Base-by-base conservation (phyloP, 2,329 filamentous ascomycete genomes). In the Sporothrix phasma region DNA sequence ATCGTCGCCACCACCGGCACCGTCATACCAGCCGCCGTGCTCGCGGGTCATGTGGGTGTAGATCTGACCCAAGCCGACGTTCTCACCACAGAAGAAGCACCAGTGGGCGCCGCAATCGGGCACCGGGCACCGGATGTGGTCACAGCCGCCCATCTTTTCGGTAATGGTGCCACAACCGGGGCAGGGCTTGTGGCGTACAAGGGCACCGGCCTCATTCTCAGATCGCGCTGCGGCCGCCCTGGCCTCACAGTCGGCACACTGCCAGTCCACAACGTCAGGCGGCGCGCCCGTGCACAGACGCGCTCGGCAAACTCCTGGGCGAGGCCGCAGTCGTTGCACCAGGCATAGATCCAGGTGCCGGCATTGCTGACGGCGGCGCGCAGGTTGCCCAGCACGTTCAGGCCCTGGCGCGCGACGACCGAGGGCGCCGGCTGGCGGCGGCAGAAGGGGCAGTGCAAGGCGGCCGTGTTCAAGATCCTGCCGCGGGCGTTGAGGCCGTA, bases 391-490 rank as follows among this genome's bases (percentile, higher is more conserved):
- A 82, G 70, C 1, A 70, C 70, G 3, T 74, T 74, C 61, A 78
- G 73, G 1, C 73, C 72, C 19, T 37, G n/a, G 22, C 67, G 67
- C 0, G 74, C 70, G 1, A 80, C 67, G 1, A 73, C 75, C 61
- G 72, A 72, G 4, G 75, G 69, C 1, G 74, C 72, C 0, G 79
- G 79, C 49, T 69, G 72, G 0, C 79, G 75, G 26, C 80, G 74
- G 65, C 80, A 83, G 71, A 82, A 82, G 1, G 80, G 79, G 65
- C 80, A 81, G 2, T 69, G 72, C 4, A 83, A 75, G 0, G 80
- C 78, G 0, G 79, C 77, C 0, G 77, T 69, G 65, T 82, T 81
- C 69, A 82, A 75, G 13, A 81, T 72, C 0, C 69, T 69, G 0
- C 79, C 79, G 0, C 73, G 70, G 0, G 49, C 59, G 67, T 82